Evolutionary conservation across 352 stramenopile genomes (phyloP), one percentile per base, ranked within the genome.

Genomic region (Phytophthora europaea): DNA sequence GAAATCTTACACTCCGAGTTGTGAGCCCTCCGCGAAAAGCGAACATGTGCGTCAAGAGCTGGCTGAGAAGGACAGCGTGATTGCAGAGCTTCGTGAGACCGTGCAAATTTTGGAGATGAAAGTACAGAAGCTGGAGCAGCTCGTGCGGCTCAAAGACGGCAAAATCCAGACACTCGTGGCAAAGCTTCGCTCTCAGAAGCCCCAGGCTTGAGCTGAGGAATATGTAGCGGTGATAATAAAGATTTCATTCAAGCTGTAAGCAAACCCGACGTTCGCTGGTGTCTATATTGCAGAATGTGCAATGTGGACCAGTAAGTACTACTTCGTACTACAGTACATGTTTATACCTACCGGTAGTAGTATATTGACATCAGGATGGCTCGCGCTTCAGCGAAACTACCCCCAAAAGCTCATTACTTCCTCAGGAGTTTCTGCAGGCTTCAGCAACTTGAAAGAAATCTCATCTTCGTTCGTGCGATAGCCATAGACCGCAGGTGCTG

Each of bases 81-180:
- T 98, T 45, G 63, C 73, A 13, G 92, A 98, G 61, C 78, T 98
- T 20, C 80, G 86, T 22, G 94, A 98, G 72, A 98, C 91, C 12
- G 89, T 97, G 38, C 86, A 95, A 78, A 98, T 99, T 45, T 73
- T 99, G 20, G 93, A 98, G 69, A 93, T 98, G 75, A 99, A 99
- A 80, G 90, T 99, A 22, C 84, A 96, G 54, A 99, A 99, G 76
- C 82, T 99, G 18, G 96, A 99, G 82, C 95, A 99, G 79, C 84
- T 99, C 23, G 85, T 99, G 16, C 89, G 94, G 4, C 78, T 99
- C 2, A 99, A 99, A 73, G 96, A 99, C 58, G 85, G 83, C 67
- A 98, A 98, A 67, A 99, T 99, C 64, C 79, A 96, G 73, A 96
- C 93, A 34, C 81, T 98, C 4, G 82, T 92, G 16, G 85, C 87